phyloP scores from a whole-genome alignment of 495 filamentous ascomycete genomes.

The Lepidopterella palustris region DNA sequence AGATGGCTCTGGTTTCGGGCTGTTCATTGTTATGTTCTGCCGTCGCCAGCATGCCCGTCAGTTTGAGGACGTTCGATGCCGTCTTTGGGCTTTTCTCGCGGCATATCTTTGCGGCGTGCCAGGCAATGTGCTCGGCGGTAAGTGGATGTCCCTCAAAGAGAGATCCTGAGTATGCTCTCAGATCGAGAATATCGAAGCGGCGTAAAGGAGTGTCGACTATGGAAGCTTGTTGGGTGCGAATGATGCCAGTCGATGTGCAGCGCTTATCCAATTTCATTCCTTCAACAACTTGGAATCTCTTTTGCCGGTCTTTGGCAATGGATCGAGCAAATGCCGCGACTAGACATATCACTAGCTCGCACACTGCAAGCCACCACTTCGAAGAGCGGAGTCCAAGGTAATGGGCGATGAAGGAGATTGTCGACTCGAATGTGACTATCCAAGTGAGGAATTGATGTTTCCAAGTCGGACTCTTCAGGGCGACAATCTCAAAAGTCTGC shows the following conservation, averaged over 20 bases:
- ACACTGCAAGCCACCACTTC: conserved; percentile 1
- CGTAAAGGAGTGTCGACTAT: not conserved
- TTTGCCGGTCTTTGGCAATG: not conserved
- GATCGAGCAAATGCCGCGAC: not conserved
- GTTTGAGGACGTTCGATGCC: not conserved
- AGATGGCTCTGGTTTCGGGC: not conserved
- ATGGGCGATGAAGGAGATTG: not conserved
- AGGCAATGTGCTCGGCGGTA: not conserved
- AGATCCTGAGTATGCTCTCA: not conserved
- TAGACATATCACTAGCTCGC: not conserved
- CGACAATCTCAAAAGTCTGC: not conserved
- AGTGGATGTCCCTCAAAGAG: not conserved
- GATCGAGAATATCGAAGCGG: not conserved
- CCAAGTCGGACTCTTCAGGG: not conserved
- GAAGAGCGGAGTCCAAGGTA: conserved; percentile 1
- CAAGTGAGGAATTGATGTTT: not conserved
- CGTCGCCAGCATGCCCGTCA: not conserved
- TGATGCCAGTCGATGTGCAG: conserved; percentile 1
- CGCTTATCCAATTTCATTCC: not conserved
- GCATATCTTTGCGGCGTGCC: not conserved
- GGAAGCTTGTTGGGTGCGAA: not conserved
- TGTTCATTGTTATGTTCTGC: not conserved
- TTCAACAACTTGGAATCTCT: not conserved
- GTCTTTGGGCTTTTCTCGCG: not conserved
- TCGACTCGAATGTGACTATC: not conserved